Evolutionary conservation across 2,329 filamentous ascomycete species (phyloP).

Genomic region (Didymella lethalis): DNA sequence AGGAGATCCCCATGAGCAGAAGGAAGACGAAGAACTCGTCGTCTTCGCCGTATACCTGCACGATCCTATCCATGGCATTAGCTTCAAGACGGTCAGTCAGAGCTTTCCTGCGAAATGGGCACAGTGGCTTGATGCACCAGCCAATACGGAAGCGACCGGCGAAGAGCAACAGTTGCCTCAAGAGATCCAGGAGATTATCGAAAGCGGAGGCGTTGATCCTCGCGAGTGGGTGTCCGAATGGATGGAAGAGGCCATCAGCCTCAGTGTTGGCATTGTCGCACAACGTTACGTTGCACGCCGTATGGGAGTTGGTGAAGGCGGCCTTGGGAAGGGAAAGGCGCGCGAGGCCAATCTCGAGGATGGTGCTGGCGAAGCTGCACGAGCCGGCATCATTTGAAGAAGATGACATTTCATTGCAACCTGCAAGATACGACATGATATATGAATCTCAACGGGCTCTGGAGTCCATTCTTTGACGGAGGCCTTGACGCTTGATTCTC

Average conservation of each 20-base stretch:
- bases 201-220: constrained; percentile 79
- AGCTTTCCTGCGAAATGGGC: constrained; percentile 84
- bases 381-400: constrained; percentile 55
- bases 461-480: not conserved
- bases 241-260: constrained; percentile 84
- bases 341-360: constrained; percentile 64
- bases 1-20: constrained; percentile 59
- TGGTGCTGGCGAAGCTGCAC: constrained; percentile 67
- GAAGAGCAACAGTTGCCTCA: constrained; percentile 72
- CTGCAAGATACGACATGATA: constrained; percentile 10
- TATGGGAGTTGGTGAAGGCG: constrained; percentile 94
- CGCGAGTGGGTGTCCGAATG: constrained; percentile 97
- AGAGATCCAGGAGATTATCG: constrained; percentile 85
- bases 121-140: constrained; percentile 80
- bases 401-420: constrained; percentile 9
- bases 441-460: constrained; percentile 4
- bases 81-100: constrained; percentile 85
- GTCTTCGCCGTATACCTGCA: constrained; percentile 80
- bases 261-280: constrained; percentile 84
- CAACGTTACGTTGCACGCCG: constrained; percentile 93
- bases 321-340: constrained; percentile 65
- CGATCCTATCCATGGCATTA: constrained; percentile 91
- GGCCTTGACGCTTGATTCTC: not conserved
- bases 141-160: constrained; percentile 37
- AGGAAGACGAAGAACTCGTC: constrained; percentile 70